phyloP scores from a whole-genome alignment of 306 rosid genomes.

The Gleditsia sinensis region DNA sequence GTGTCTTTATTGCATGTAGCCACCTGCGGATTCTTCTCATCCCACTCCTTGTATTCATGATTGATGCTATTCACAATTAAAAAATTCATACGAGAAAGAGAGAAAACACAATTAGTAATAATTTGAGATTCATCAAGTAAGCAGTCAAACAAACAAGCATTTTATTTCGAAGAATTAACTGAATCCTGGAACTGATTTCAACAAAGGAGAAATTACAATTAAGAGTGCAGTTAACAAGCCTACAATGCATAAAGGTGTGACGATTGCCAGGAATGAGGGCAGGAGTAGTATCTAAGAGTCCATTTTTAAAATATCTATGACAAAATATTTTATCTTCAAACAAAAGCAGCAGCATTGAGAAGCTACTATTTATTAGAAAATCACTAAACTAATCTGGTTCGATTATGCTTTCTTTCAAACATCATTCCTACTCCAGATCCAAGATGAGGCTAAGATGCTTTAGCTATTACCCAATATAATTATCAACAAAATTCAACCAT shows the following conservation, averaged over 20 bases:
- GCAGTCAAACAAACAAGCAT: not conserved
- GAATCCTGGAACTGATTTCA: not conserved
- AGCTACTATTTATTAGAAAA: not conserved
- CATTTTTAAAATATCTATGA: not conserved
- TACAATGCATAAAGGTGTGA: not conserved
- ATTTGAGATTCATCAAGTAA: not conserved
- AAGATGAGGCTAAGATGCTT: not conserved
- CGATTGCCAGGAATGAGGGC: not conserved
- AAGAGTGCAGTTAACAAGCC: not conserved
- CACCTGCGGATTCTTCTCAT: slow-evolving; percentile 55
- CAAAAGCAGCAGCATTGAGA: not conserved
- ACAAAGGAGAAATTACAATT: not conserved
- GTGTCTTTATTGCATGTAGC: slow-evolving; percentile 71
- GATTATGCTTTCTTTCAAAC: not conserved
- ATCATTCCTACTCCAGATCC: not conserved
- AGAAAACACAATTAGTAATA: not conserved
- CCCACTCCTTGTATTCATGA: slow-evolving; percentile 66
- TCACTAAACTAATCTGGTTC: not conserved
- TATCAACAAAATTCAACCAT: not conserved
- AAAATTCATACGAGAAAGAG: slow-evolving; percentile 18
- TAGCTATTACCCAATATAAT: not conserved
- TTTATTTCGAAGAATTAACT: not conserved
- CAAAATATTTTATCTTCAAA: not conserved
- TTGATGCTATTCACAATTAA: slow-evolving; percentile 50
- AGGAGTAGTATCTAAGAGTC: not conserved